Percentiles rank a stretch among this genome's conserved stretches.
Conservation (phyloP, 805 yeast species). For the Yamadazyma philogaea region DNA sequence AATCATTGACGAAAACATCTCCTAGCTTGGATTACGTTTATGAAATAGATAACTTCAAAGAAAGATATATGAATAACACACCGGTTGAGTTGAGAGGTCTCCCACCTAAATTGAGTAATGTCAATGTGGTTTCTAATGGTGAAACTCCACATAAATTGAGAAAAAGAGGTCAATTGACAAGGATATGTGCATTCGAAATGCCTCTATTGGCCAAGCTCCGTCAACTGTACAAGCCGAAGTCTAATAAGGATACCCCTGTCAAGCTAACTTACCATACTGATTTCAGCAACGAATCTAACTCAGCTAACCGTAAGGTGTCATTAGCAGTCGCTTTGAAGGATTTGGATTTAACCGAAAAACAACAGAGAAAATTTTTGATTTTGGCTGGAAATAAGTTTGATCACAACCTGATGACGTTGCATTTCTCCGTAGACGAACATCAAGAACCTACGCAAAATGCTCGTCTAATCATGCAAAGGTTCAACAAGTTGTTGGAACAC, state of each 20-base stretch:
- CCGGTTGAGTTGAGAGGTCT: conserved; percentile 34
- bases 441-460: conserved; percentile 86
- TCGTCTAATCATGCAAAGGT: conserved; percentile 60
- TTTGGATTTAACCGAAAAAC: conserved; percentile 48
- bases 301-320: conserved; percentile 62
- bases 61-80: conserved; percentile 39
- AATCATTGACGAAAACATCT: conserved; percentile 26
- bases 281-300: conserved; percentile 73
- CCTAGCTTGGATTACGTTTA: conserved; percentile 39
- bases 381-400: conserved; percentile 79
- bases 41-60: conserved; percentile 42
- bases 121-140: conserved; percentile 34
- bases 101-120: conserved; percentile 37
- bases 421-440: conserved; percentile 62
- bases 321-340: conserved; percentile 52
- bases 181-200: conserved; percentile 89
- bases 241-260: conserved; percentile 48
- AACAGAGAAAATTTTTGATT: conserved; percentile 72
- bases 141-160: conserved; percentile 52
- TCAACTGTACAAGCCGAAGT: conserved; percentile 57
- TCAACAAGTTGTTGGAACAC: conserved; percentile 59
- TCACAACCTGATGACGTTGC: conserved; percentile 53
- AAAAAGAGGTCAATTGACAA: conserved; percentile 68
- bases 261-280: conserved; percentile 64
- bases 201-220: conserved; percentile 79